Evolutionary conservation across 768 basidiomycete species (phyloP).

Genomic region (Mycena maculata): DNA sequence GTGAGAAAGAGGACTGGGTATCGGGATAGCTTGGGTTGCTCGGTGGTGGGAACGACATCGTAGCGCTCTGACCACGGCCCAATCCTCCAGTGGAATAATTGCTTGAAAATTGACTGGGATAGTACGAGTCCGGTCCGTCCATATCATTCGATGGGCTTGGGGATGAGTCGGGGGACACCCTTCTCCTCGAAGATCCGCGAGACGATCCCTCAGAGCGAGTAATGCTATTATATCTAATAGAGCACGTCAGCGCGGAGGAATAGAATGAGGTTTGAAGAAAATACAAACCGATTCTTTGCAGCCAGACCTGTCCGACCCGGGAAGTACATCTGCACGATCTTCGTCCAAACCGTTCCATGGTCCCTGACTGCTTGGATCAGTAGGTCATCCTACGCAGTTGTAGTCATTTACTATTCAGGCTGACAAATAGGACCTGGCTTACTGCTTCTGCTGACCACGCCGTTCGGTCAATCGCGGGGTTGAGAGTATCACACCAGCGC

Average conservation of each 20-base stretch:
- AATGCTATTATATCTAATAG: constrained; percentile 62
- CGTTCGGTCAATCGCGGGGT: constrained; percentile 69
- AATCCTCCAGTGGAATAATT: not conserved
- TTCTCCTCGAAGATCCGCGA: constrained; percentile 5
- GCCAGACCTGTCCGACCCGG: constrained; percentile 69
- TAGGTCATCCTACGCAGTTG: constrained; percentile 56
- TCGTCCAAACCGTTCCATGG: constrained; percentile 71
- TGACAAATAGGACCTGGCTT: constrained; percentile 32
- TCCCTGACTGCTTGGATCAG: constrained; percentile 66
- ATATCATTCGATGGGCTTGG: constrained; percentile 12
- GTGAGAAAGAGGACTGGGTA: not conserved
- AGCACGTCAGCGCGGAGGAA: not conserved
- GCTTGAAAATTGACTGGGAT: not conserved
- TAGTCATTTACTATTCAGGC: constrained; percentile 16
- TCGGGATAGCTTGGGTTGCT: not conserved
- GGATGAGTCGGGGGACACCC: constrained; percentile 19
- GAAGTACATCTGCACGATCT: constrained; percentile 71
- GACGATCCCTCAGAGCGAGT: constrained; percentile 46
- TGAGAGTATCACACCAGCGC: constrained; percentile 71
- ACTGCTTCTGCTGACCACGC: constrained; percentile 69
- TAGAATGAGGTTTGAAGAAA: not conserved
- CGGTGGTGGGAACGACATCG: constrained; percentile 5
- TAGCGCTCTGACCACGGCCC: not conserved
- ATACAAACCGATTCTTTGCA: constrained; percentile 66
- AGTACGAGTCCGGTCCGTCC: constrained; percentile 1